Base-by-base conservation (phyloP, 306 rosid genomes). In the Cucurbita maxima region DNA sequence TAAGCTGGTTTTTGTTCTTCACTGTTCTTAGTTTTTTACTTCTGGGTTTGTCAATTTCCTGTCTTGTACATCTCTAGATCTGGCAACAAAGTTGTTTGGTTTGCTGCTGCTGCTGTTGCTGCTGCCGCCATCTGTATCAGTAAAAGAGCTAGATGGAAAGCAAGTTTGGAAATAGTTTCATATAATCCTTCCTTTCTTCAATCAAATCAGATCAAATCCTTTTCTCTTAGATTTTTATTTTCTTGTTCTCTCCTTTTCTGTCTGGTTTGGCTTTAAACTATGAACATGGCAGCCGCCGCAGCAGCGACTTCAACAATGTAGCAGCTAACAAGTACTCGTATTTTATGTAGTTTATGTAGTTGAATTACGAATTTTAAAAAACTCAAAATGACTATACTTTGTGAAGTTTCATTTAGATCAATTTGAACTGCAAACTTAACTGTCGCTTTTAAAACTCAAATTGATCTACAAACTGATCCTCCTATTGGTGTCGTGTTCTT, bases 131-230 rank as follows among this genome's bases (percentile, higher is more conserved):
- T 84, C 18, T 87, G 81, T 85, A 79, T 74, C 86, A 78, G 82
- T 79, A 19, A 50, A 81, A 81, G 90, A 76, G 87, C 86, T 86
- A 85, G 93, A 82, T 81, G 91, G 2, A 19, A 19, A 83, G 87
- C 92, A 87, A 85, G 96, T 84, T 86, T 88, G 97, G 96, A 78
- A 86, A 81, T 86, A 85, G 78, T 85, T 84, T 88, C 87, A 83
- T 88, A 88, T 86, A 88, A 86, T 81, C 81, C 77, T 30, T 30
- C 34, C 34, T 30, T 30, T 3, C 73, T 58, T 77, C 76, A 36
- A 10, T 54, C 20, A 52, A 48, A 30, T 30, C 34, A 30, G 3
- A 30, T 30, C 34, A 30, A 59, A 20, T 57, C 10, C 57, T 10
- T 8, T 76, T 56, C 62, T 38, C 75, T 48, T 7, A n/a, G 30